Evolutionary conservation across 2,329 filamentous ascomycete genomes (phyloP), one percentile per base, ranked within the genome.

Genomic region (Beauveria rudraprayagi): DNA sequence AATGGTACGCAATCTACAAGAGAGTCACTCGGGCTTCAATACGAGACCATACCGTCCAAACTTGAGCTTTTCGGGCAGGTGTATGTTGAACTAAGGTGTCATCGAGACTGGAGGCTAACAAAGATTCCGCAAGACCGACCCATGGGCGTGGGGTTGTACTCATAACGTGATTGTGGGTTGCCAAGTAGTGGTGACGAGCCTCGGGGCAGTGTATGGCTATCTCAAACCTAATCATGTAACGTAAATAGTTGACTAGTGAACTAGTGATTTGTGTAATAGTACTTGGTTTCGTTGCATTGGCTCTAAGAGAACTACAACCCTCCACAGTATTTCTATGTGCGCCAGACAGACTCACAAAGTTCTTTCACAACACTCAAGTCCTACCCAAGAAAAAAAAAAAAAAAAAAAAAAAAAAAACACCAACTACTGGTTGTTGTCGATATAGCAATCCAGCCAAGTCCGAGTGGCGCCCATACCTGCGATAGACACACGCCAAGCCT

Each of bases 41-140:
- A 40, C 43, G 30, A 40, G 11, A n/a, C 16, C 26, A 22, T 16
- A 9, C 8, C 17, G 22, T 14, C 16, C 4, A 17, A 28, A n/a
- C 55, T 57, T 57, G 43, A 40, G 7, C 44, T n/a, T 26, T 57
- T 57, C 16, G 22, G 55, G 55, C 55, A 57, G 44, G 55, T 57
- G 55, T 5, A 5, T 24, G 5, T n/a, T 16, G 14, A 55, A 17
- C 4, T 9, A 3, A 30, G 17, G 22, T 43, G 10, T 48, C 24
- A 40, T 26, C 53, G n/a, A n/a, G 30, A 40, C 43, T 40, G 22
- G 30, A 57, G n/a, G 28, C 54, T 47, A 46, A 46, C 26, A 47
- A 47, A 47, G 9, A 28, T 37, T 22, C 41, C 11, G 7, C n/a
- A 1, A 47, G 43, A 47, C 14, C 53, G 43, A 56, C 11, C 43